Conservation (phyloP, 1,284 basidiomycete species). For the Xerocomus nothofagi region DNA sequence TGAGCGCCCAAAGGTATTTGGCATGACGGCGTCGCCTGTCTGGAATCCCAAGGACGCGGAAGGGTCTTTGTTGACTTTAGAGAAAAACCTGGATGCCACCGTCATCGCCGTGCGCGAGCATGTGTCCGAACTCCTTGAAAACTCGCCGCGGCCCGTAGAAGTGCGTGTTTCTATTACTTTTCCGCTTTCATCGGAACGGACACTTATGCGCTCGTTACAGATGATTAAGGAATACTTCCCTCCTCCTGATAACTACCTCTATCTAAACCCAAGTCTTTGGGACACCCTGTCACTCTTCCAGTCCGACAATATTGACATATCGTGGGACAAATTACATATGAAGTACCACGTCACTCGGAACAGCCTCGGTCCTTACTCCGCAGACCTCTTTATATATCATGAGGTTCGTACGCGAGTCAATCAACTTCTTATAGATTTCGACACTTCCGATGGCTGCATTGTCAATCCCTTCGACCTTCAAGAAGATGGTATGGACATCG, state of each 20-base stretch:
- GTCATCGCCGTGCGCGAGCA: constrained; percentile 73
- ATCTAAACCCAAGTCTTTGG: constrained; percentile 56
- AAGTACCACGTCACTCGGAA: constrained; percentile 60
- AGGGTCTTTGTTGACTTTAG: constrained; percentile 60
- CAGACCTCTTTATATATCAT: constrained; percentile 59
- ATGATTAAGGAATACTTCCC: constrained; percentile 56
- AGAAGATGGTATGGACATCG: constrained; percentile 30
- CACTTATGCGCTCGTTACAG: constrained; percentile 36
- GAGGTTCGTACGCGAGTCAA: constrained; percentile 54
- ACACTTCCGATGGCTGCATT: constrained; percentile 11
- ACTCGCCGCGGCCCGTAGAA: constrained; percentile 67
- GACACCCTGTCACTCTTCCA: constrained; percentile 51
- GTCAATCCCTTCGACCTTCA: constrained; percentile 13
- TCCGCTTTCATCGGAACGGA: background rate
- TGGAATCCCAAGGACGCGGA: constrained; percentile 70
- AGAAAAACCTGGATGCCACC: constrained; percentile 68
- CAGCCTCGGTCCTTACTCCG: constrained; percentile 53
- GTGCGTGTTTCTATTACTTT: constrained; percentile 36
- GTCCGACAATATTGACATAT: constrained; percentile 43
- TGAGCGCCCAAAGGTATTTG: constrained; percentile 76
- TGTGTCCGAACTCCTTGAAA: constrained; percentile 56
- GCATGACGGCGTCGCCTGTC: constrained; percentile 85
- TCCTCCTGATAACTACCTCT: constrained; percentile 52
- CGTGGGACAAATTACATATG: constrained; percentile 55
- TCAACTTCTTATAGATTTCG: constrained; percentile 37